Base-by-base conservation (phyloP, 2,329 filamentous ascomycete genomes). In the Macrophomina tecta region DNA sequence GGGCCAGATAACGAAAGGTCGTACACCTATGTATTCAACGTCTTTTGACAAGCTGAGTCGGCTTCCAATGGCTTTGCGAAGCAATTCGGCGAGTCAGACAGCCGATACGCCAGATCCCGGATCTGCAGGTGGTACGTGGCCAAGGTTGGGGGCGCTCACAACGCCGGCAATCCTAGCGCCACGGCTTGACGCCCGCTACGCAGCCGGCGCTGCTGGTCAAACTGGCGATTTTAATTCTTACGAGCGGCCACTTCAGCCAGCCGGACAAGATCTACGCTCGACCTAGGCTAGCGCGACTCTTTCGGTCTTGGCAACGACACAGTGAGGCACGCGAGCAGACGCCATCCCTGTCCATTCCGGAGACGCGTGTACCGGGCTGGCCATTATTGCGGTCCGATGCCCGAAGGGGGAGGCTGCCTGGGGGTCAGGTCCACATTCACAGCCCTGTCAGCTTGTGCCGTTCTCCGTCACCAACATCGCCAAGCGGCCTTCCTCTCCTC, bases 271-370 rank as follows among this genome's bases (percentile, higher is more conserved):
- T 38, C 45, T 18, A 61, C 12, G 42, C 56, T 61, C 28, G 12
- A 14, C 12, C 12, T 11, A 62, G 58, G 30, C 38, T 62, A 62
- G 58, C 45, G 58, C 42, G 16, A 12, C 45, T 23, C 23, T n/a
- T 18, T 36, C 30, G 11, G 32, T n/a, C 42, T 49, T 62, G 58
- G 58, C 58, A 23, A 8, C n/a, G 46, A 49, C 58, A n/a, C 58
- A 62, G 12, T 40, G 58, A 38, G 32, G 58, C 58, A 40, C 58
- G 32, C 58, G 58, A 61, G 56, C 56, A 55, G n/a, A 23, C 56
- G 56, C 14, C 56, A 62, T 49, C 58, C 58, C 58, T 62, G 58
- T 49, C 32, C 45, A 36, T 23, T 45, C 12, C 30, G 30, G 42
- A 30, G 38, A 49, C 42, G 45, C 58, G 58, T 38, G 58, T 48